phyloP scores from a whole-genome alignment of 2,329 filamentous ascomycete genomes.

The Trichoderma koningii region DNA sequence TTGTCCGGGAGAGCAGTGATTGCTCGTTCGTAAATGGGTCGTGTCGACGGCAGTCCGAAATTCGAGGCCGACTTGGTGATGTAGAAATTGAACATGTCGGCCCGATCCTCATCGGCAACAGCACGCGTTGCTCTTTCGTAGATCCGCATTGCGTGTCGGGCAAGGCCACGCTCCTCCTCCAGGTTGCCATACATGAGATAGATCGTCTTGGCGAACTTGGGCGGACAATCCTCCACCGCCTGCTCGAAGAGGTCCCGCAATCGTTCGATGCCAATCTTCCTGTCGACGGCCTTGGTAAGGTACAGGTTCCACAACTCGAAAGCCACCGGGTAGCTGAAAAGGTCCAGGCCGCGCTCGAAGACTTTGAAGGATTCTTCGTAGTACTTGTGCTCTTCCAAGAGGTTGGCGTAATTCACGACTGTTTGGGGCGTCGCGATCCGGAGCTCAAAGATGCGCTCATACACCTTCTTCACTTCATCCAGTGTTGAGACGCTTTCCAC shows the following conservation, averaged over 20 bases:
- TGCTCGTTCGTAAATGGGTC: constrained; percentile 93
- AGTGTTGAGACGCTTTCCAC: constrained; percentile 91
- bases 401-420: constrained; percentile 96
- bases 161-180: constrained; percentile 92
- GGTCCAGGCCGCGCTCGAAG: constrained; percentile 91
- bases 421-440: constrained; percentile 97
- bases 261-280: constrained; percentile 92
- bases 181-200: constrained; percentile 98
- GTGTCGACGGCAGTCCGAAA: constrained; percentile 91
- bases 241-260: constrained; percentile 96
- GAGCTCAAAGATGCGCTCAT: constrained; percentile 96
- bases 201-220: constrained; percentile 92
- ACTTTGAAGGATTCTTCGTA: constrained; percentile 98
- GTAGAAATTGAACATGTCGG: constrained; percentile 99
- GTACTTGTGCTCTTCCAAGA: constrained; percentile 92
- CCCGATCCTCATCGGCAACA: constrained; percentile 89
- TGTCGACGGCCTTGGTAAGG: constrained; percentile 93
- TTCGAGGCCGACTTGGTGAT: constrained; percentile 98
- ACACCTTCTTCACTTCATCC: constrained; percentile 90
- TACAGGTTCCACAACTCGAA: constrained; percentile 99
- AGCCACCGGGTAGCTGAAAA: constrained; percentile 98
- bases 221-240: constrained; percentile 89
- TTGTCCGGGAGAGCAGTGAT: constrained; percentile 90
- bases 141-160: constrained; percentile 96
- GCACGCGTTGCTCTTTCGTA: constrained; percentile 96